Percentiles rank a stretch among this genome's conserved stretches.
These are phyloP conservation scores for Plasmodium fragile DNA, from an alignment of 169 alveolate species.

Conservation along the genomic window DNA sequence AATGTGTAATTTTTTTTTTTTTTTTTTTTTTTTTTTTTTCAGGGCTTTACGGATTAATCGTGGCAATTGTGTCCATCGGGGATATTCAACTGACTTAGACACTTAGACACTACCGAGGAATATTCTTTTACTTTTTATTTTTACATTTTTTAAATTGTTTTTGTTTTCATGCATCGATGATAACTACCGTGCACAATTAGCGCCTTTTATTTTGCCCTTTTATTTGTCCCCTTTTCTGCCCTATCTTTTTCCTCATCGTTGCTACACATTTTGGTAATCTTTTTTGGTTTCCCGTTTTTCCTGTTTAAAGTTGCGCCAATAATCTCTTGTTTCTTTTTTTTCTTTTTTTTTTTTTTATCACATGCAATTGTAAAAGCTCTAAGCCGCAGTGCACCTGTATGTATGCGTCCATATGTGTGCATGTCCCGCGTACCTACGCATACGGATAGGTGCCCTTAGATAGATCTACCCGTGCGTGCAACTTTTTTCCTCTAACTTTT, in stretches of 20 bases:
- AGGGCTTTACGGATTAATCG: constrained; percentile 75
- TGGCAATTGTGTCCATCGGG: constrained; percentile 72
- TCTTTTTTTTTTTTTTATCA: not conserved
- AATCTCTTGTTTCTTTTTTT: not conserved
- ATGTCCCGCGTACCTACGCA: not conserved
- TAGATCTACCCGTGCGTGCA: not conserved
- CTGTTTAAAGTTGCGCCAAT: not conserved
- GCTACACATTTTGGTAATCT: not conserved
- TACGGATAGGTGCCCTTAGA: not conserved
- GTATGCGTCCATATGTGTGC: not conserved
- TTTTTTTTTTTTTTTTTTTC: constrained; percentile 14
- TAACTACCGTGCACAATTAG: not conserved
- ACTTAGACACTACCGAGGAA: constrained; percentile 15
- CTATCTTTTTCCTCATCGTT: not conserved
- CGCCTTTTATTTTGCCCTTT: not conserved
- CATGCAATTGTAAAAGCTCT: not conserved
- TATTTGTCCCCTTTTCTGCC: not conserved
- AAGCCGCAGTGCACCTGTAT: not conserved
- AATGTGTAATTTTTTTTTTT: not conserved
- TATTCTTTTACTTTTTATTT: not conserved
- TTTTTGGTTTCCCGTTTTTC: not conserved
- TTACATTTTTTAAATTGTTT: constrained; percentile 40
- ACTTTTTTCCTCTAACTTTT: not conserved
- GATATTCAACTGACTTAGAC: constrained; percentile 52
- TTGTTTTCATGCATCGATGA: constrained; percentile 31